Evolutionary conservation across 73 alveolate species (phyloP), one percentile per base, ranked within the genome.

Genomic region (Vitrella brassicaformis): DNA sequence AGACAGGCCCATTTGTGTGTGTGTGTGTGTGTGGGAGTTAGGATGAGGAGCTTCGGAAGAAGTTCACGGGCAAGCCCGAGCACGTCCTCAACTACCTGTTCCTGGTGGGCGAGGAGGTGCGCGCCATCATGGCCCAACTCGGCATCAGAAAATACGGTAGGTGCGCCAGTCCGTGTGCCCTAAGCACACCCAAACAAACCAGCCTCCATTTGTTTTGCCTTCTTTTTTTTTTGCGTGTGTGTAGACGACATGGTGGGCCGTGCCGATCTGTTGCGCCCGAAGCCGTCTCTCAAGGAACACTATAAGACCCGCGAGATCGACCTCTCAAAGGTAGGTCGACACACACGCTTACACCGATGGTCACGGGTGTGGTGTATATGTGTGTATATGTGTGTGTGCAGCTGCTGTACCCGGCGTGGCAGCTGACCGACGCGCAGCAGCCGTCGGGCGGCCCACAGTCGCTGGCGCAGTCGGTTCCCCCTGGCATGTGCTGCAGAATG

Each of bases 41-140:
- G 80, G 81, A 74, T 31, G 73, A 72, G 7, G 81, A 74, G 67
- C 78, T 77, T 47, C 47, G 84, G 31, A 47, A 45, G 73, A 77
- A 77, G 66, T 77, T 77, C 84, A 68, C 77, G 19, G 84, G 84
- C 1, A 72, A 77, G 31, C 84, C 84, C n/a, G 84, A 77, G 72
- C 84, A 77, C 28, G 47, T 77, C 47, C 68, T 77, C 84, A 77
- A 77, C 84, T 77, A 67, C 84, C 67, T 77, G 46, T 77, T 77
- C 72, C 45, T 77, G 84, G 84, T 47, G 47, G 68, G 73, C 39
- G 81, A 74, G 67, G 81, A 74, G 67, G 56, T 39, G 22, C 56
- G 56, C 56, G 22, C 4, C 22, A 14, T 39, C 22, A 39, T 39
- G 56, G 4, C 56, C 56, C 4, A 39, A 39, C 56, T 39, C 56